Percentiles rank a stretch among this genome's conserved stretches.
phyloP scores from a whole-genome alignment of 2,329 filamentous ascomycete genomes.

The Fonsecaea nubica region DNA sequence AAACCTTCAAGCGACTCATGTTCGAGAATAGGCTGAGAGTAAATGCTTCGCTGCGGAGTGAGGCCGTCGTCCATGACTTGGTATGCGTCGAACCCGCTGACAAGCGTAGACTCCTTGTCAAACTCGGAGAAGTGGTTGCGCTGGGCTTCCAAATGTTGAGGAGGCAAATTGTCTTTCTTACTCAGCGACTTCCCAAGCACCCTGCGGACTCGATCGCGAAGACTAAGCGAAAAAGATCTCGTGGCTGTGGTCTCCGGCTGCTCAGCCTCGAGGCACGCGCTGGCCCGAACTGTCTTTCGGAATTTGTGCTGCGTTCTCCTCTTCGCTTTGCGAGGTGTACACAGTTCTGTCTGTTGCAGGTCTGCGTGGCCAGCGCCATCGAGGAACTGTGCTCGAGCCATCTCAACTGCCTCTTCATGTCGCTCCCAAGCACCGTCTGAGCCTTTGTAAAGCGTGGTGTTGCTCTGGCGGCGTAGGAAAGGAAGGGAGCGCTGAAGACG shows the following conservation, averaged over 20 bases:
- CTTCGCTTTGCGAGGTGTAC: background rate
- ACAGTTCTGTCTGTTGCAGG: constrained; percentile 6
- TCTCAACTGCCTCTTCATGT: constrained; percentile 50
- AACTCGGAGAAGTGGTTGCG: constrained; percentile 40
- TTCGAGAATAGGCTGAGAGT: constrained; percentile 21
- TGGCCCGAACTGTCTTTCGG: constrained; percentile 36
- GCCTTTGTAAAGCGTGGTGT: constrained; percentile 33
- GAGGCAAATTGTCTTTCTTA: constrained; percentile 36
- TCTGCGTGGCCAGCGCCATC: constrained; percentile 29
- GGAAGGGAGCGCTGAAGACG: constrained; percentile 51
- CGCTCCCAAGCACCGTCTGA: constrained; percentile 35
- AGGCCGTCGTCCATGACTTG: constrained; percentile 15
- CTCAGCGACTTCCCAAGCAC: constrained; percentile 48
- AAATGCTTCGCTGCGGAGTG: constrained; percentile 21
- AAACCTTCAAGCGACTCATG: constrained; percentile 26
- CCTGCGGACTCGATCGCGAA: constrained; percentile 51
- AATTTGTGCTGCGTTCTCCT: constrained; percentile 27
- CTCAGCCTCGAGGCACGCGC: background rate
- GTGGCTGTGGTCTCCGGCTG: constrained; percentile 28
- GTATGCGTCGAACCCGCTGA: constrained; percentile 33
- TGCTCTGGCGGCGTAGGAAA: constrained; percentile 46
- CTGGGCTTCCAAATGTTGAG: constrained; percentile 40
- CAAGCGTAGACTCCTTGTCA: constrained; percentile 27
- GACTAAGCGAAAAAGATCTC: constrained; percentile 49
- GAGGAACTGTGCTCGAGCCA: constrained; percentile 51